Conservation (phyloP, 2,329 filamentous ascomycete species). For the Fusarium paranaense region DNA sequence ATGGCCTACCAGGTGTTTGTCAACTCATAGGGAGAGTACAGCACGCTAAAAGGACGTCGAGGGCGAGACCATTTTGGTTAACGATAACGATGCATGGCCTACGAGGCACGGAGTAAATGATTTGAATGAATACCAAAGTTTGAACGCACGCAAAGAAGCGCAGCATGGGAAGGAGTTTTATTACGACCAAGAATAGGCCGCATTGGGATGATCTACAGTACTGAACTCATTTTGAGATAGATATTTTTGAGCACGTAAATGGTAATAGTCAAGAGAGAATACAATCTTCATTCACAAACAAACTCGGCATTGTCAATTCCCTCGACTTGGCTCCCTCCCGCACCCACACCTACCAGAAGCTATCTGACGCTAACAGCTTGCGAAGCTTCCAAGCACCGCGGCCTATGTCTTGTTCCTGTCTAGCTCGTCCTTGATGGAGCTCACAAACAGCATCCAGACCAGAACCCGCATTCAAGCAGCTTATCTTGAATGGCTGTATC, state of each 20-base stretch:
- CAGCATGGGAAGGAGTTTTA: slow-evolving; percentile 23
- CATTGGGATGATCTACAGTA: slow-evolving; percentile 10
- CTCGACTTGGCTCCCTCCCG: slow-evolving; percentile 21
- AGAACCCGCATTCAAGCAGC: slow-evolving; percentile 13
- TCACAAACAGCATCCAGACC: neutral
- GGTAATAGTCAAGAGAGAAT: slow-evolving; percentile 4
- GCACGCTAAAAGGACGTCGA: neutral
- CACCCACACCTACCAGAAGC: slow-evolving; percentile 2
- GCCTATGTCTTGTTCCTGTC: slow-evolving; percentile 13
- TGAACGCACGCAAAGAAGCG: neutral
- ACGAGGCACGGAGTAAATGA: slow-evolving; percentile 30
- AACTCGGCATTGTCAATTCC: neutral
- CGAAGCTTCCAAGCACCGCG: neutral
- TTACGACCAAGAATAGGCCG: slow-evolving; percentile 6
- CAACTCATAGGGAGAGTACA: slow-evolving; percentile 46
- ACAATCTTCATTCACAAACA: neutral
- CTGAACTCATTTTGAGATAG: neutral
- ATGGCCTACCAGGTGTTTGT: slow-evolving; percentile 75
- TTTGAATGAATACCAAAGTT: slow-evolving; percentile 18
- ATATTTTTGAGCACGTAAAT: neutral
- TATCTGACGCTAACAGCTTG: neutral
- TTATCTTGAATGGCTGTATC: slow-evolving; percentile 22
- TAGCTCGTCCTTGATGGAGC: slow-evolving; percentile 4
- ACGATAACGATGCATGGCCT: slow-evolving; percentile 38
- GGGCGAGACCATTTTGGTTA: neutral